Base-by-base conservation (phyloP, 192 early-diverging fungal genomes). In the Dispira parvispora region DNA sequence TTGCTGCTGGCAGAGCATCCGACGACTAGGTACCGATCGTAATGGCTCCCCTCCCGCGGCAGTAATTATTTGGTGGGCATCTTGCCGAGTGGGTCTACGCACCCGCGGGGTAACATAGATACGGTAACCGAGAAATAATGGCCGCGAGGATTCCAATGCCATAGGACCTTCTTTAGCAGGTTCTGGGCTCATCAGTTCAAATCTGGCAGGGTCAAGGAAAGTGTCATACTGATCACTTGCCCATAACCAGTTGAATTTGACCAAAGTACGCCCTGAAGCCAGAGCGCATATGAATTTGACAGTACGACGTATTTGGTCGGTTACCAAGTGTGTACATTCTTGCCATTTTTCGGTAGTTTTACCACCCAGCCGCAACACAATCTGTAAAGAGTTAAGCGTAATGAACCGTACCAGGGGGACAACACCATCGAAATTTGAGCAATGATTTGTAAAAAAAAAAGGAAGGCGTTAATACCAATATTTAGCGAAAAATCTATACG, bases 221-320 rank as follows among this genome's bases (percentile, higher is more conserved):
- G 50, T 26, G 26, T 52, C 26, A 11, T n/a, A 11, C 8, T 20
- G 10, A 26, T 25, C 8, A n/a, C 50, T 25, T 9, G 18, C 50
- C 18, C 26, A 9, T n/a, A 52, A 52, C 50, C 50, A 52, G 3
- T 26, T 9, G 0, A 52, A 20, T 0, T 9, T 25, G 13, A 52
- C 21, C 26, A 52, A 20, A 9, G 21, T 25, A 9, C 50, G 50
- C 50, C 50, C 21, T 18, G 50, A 20, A 0, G 50, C 50, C 18
- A 52, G 50, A n/a, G 50, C 50, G 26, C 50, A 52, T n/a, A 52
- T 26, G 18, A 52, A 52, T 52, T 52, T 52, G 50, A 52, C 50
- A 1, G 50, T 52, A 11, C 50, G 50, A 20, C 50, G 50, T 25
- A 52, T 52, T 11, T 52, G 21, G n/a, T 52, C 50, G 26, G 50